Conservation (phyloP, 306 rosid genomes). For the Sophora flavescens region DNA sequence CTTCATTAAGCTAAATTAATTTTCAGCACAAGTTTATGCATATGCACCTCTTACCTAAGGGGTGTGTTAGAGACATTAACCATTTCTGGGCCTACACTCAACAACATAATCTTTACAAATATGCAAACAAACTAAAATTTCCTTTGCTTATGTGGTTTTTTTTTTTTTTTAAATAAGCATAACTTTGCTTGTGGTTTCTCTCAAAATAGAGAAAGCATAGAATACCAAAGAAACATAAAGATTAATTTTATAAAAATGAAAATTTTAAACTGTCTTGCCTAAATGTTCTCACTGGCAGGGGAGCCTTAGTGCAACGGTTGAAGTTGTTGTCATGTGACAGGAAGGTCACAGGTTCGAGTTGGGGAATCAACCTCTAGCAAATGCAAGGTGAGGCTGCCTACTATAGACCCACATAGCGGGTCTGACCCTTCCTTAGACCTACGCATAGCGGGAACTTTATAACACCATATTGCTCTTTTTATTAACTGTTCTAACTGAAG, state of each 20-base stretch:
- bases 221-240: background rate
- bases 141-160: background rate
- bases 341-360: too few species aligned
- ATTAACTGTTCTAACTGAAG: background rate
- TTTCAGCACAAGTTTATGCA: background rate
- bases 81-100: background rate
- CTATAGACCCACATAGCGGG: too few species aligned
- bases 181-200: constrained; percentile 5
- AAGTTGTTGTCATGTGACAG: too few species aligned
- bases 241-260: background rate
- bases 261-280: background rate
- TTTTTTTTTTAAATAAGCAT: too few species aligned
- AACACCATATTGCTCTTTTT: too few species aligned
- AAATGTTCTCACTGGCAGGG: background rate
- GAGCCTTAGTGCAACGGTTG: too few species aligned
- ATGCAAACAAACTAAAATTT: background rate
- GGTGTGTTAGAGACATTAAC: background rate
- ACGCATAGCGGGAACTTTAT: too few species aligned
- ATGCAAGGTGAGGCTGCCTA: too few species aligned
- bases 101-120: background rate
- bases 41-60: background rate
- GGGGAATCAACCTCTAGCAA: too few species aligned
- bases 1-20: background rate
- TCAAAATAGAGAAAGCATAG: constrained; percentile 3
- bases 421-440: too few species aligned